These are phyloP conservation scores for Saccharomycopsis guyanensis DNA, from an alignment of 805 yeast species.

Conservation along the genomic window DNA sequence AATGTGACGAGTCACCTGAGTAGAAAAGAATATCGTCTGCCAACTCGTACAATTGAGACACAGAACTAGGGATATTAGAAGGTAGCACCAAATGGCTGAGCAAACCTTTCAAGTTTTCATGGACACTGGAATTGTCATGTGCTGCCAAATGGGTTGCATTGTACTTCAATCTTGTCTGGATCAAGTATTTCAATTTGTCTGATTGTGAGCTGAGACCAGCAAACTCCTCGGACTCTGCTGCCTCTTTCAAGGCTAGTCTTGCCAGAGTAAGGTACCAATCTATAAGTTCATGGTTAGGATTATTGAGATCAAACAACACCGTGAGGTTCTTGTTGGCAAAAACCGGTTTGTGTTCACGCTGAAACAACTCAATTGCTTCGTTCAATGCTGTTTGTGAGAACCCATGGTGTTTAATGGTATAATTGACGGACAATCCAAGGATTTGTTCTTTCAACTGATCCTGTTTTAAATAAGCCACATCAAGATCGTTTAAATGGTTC, in stretches of 20 bases:
- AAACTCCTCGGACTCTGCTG: slow-evolving; percentile 7
- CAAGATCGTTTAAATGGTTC: background rate
- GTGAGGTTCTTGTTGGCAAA: background rate
- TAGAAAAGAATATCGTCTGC: slow-evolving; percentile 78
- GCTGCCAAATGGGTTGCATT: slow-evolving; percentile 7
- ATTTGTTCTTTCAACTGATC: slow-evolving; percentile 9
- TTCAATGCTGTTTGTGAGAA: slow-evolving; percentile 7
- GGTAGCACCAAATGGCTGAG: slow-evolving; percentile 62
- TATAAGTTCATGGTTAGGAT: slow-evolving; percentile 4
- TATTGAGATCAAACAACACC: slow-evolving; percentile 2
- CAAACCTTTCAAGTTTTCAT: slow-evolving; percentile 28
- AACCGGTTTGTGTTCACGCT: background rate
- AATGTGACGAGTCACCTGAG: slow-evolving; percentile 68
- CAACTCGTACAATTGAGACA: slow-evolving; percentile 63
- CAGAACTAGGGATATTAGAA: slow-evolving; percentile 42
- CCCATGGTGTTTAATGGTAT: slow-evolving; percentile 11
- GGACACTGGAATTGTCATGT: slow-evolving; percentile 23
- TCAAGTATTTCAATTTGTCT: slow-evolving; percentile 37
- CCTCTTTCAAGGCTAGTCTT: slow-evolving; percentile 10
- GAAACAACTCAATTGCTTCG: slow-evolving; percentile 3
- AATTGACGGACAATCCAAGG: slow-evolving; percentile 4
- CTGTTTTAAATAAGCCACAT: background rate
- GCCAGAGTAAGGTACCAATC: slow-evolving; percentile 7
- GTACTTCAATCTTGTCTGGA: slow-evolving; percentile 36
- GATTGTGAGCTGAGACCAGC: slow-evolving; percentile 27